phyloP scores from a whole-genome alignment of 2,329 filamentous ascomycete genomes.

The Orbilia brochopaga region DNA sequence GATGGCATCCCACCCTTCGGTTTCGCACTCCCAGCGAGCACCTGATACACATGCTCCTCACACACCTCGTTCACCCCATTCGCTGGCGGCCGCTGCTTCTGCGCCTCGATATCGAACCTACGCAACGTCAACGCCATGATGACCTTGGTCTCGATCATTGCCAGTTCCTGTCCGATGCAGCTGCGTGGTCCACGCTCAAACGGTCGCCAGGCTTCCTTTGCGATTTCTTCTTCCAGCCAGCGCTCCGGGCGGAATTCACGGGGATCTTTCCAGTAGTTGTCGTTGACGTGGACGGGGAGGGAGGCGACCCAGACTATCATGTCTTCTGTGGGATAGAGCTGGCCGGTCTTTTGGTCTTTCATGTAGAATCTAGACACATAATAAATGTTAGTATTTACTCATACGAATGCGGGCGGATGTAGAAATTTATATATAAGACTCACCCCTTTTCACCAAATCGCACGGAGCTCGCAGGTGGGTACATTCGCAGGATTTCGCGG shows the following conservation, averaged over 20 bases:
- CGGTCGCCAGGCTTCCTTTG: conserved; percentile 62
- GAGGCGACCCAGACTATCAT: conserved; percentile 60
- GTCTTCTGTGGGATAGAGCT: conserved; percentile 60
- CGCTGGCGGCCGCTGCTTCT: conserved; percentile 54
- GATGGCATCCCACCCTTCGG: conserved; percentile 53
- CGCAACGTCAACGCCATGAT: conserved; percentile 62
- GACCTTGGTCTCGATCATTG: conserved; percentile 62
- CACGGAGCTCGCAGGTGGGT: conserved; percentile 61
- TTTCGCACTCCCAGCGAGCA: conserved; percentile 52
- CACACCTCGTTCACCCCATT: conserved; percentile 51
- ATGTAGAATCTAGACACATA: conserved; percentile 57
- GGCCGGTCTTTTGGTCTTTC: conserved; percentile 60
- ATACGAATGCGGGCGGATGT: background rate
- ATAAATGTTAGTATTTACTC: background rate
- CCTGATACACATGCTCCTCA: conserved; percentile 53
- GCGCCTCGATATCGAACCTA: conserved; percentile 62
- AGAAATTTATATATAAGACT: background rate
- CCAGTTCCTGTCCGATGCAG: conserved; percentile 67
- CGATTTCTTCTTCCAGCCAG: conserved; percentile 57
- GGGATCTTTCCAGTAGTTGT: conserved; percentile 60
- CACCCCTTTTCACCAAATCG: conserved; percentile 56
- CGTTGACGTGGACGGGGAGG: conserved; percentile 58
- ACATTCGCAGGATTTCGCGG: conserved; percentile 64
- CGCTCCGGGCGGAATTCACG: conserved; percentile 62
- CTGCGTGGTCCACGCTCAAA: conserved; percentile 65